Evolutionary conservation across 2,329 filamentous ascomycete species (phyloP).

Genomic region (Epichloe coenophiala): DNA sequence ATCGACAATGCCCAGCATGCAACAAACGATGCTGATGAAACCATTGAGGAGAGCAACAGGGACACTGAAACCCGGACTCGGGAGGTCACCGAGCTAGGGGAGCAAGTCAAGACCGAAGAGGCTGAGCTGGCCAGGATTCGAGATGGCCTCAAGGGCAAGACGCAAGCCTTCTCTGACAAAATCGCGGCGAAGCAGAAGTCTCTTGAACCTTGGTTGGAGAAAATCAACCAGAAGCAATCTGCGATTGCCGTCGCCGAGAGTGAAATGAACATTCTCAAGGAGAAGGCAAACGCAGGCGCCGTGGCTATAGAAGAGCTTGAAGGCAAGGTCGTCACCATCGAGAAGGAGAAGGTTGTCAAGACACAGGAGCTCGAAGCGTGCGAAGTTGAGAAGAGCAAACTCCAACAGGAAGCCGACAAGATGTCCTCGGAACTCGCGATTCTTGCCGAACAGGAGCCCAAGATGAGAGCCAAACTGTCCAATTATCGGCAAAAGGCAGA

Average conservation of each 20-base stretch:
- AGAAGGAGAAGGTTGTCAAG: slow-evolving; percentile 60
- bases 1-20: slow-evolving; percentile 65
- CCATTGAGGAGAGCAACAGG: slow-evolving; percentile 62
- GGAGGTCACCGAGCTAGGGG: slow-evolving; percentile 73
- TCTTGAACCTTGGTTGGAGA: slow-evolving; percentile 90
- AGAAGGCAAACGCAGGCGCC: slow-evolving; percentile 78
- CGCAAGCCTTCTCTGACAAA: slow-evolving; percentile 82
- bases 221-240: slow-evolving; percentile 95
- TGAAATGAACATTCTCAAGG: slow-evolving; percentile 79
- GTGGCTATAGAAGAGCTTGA: slow-evolving; percentile 74
- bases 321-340: slow-evolving; percentile 60
- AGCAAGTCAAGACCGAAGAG: slow-evolving; percentile 65
- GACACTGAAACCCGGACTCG: slow-evolving; percentile 65
- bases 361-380: slow-evolving; percentile 61
- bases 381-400: slow-evolving; percentile 54
- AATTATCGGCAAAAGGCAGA: slow-evolving; percentile 88
- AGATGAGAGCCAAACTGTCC: slow-evolving; percentile 72
- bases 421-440: slow-evolving; percentile 60
- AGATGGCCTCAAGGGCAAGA: slow-evolving; percentile 86
- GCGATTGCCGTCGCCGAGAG: slow-evolving; percentile 85
- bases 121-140: slow-evolving; percentile 70
- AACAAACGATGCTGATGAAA: slow-evolving; percentile 59
- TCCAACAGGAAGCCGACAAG: slow-evolving; percentile 63
- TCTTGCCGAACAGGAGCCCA: slow-evolving; percentile 64
- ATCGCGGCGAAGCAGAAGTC: slow-evolving; percentile 88